Base-by-base conservation (phyloP, 768 basidiomycete species). In the Tulasnella sp. region DNA sequence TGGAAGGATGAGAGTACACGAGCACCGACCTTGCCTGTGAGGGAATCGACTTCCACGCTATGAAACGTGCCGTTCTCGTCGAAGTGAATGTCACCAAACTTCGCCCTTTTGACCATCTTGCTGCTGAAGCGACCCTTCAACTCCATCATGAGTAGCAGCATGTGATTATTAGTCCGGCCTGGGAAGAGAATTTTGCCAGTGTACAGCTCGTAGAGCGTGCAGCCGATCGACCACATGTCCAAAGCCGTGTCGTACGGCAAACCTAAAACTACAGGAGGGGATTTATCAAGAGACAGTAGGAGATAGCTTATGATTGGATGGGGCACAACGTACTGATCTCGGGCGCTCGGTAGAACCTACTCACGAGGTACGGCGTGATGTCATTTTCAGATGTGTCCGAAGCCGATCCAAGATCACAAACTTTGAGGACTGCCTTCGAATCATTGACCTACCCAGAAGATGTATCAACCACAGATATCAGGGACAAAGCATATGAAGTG, bases 121-220 rank as follows among this genome's bases (percentile, higher is more conserved):
- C 81, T 78, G 68, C 91, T 94, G 74, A 98, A 88, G 51, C 92
- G 80, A 34, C 96, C 94, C 71, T 90, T 94, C 60, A 96, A 77
- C 70, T 98, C 95, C 93, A 97, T 97, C 88, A 97, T 96, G 59
- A 89, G 81, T 58, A 92, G 77, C 19, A 98, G 76, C 95, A 98
- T 98, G 68, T 98, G 94, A 68, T 96, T 96, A 72, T 99, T 98
- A 17, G 89, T 89, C 41, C 91, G 83, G 11, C 95, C 95, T 0
- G 96, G 96, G 71, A 98, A 91, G 42, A 99, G 82, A 58, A 98
- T 98, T 75, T 96, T 97, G 70, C 91, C 92, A 1, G 92, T 93
- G 73, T 92, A 95, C 15, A 94, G 75, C 68, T 94, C 91, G 68
- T 90, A 95, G n/a, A 99, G 76, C 5, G 96, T 98, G 72, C 95